A percentile compares a stretch with the other conserved stretches of the same genome.
phyloP scores from a whole-genome alignment of 106 monocot genomes.

The Allium fistulosum region DNA sequence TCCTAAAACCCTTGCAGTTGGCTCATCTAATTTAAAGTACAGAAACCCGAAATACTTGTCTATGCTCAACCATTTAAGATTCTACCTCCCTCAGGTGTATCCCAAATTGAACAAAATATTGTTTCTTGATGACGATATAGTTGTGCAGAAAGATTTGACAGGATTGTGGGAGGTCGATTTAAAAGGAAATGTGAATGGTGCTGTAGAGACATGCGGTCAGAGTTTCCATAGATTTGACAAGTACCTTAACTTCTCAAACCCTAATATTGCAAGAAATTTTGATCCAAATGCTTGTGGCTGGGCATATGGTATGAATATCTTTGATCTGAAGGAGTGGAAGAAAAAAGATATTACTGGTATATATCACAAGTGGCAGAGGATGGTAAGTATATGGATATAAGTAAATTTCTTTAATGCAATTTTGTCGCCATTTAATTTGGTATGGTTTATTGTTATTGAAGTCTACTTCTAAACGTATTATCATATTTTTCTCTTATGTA shows the following conservation, averaged over 20 bases:
- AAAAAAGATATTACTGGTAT: slow-evolving; percentile 62
- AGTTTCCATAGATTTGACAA: slow-evolving; percentile 62
- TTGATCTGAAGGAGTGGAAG: slow-evolving; percentile 61
- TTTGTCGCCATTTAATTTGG: no score
- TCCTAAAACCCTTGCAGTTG: slow-evolving; percentile 54
- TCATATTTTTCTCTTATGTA: not conserved
- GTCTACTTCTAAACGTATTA: no score
- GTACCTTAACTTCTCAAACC: slow-evolving; percentile 65
- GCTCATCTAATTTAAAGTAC: slow-evolving; percentile 64
- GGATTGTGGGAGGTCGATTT: slow-evolving; percentile 51
- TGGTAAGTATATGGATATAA: slow-evolving; percentile 16
- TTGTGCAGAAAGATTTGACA: not conserved
- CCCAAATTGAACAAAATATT: not conserved
- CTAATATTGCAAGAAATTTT: slow-evolving; percentile 47
- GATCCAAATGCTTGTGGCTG: slow-evolving; percentile 65
- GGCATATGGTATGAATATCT: slow-evolving; percentile 70
- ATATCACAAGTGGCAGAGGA: slow-evolving; percentile 61
- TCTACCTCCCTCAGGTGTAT: slow-evolving; percentile 13
- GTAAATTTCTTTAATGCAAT: no score
- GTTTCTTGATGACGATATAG: not conserved
- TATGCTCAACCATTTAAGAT: slow-evolving; percentile 69
- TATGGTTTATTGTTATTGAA: no score
- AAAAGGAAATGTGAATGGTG: slow-evolving; percentile 63
- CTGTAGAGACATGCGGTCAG: slow-evolving; percentile 69
- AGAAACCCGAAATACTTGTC: slow-evolving; percentile 68